phyloP scores from a whole-genome alignment of 2,329 filamentous ascomycete genomes.

The Penicillium occitanis region DNA sequence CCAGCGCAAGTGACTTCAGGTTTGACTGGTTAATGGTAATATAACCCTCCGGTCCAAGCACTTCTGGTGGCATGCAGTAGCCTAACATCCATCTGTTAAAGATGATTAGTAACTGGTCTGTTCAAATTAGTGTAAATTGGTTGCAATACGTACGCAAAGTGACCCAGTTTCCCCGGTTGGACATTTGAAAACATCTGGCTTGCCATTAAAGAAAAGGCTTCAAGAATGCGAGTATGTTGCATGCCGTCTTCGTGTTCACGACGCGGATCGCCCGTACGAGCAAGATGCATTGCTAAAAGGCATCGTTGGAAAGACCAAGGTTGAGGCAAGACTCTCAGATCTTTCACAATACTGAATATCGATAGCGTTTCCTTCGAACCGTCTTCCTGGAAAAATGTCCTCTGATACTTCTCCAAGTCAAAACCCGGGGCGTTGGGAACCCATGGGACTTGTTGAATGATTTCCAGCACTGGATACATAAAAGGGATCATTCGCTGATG shows the following conservation, averaged over 20 bases:
- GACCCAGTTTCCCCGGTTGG: neutral
- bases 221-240: neutral
- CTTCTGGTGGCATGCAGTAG: neutral
- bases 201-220: neutral
- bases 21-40: constrained; percentile 1
- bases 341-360: neutral
- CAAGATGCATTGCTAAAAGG: neutral
- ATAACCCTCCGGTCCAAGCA: neutral
- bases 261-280: neutral
- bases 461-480: neutral
- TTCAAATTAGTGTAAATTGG: neutral
- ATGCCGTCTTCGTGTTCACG: neutral
- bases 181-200: neutral
- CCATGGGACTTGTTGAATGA: neutral
- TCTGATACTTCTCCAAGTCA: neutral
- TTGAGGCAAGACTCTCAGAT: neutral
- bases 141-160: neutral
- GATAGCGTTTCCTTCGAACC: neutral
- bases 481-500: constrained; percentile 3
- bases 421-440: neutral
- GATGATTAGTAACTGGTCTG: neutral
- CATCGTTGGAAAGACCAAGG: neutral
- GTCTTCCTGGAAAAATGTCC: neutral
- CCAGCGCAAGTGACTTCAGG: neutral
- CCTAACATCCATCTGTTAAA: neutral